A percentile compares a stretch with the other conserved stretches of the same genome.
These are phyloP conservation scores for Juglanconis juglandina DNA, from an alignment of 2,329 filamentous ascomycete species.

Conservation along the genomic window DNA sequence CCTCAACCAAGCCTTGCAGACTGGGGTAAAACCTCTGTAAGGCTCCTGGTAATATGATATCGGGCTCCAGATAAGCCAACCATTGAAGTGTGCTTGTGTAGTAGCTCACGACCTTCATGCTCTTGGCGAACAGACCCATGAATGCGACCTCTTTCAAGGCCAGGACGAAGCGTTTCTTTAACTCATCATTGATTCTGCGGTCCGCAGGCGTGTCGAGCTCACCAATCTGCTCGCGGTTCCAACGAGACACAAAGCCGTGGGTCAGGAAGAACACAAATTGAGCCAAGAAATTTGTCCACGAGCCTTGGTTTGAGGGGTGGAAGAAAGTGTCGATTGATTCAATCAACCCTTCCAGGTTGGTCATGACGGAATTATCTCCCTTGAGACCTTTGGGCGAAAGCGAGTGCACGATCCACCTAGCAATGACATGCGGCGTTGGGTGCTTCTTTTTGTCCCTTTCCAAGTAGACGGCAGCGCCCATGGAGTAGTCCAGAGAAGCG, in stretches of 20 bases:
- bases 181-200: conserved; percentile 71
- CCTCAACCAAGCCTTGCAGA: conserved; percentile 92
- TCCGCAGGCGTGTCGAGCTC: conserved; percentile 84
- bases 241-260: conserved; percentile 95
- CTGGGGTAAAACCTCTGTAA: conserved; percentile 95
- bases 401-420: conserved; percentile 89
- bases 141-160: conserved; percentile 90
- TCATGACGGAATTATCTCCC: conserved; percentile 73
- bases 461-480: conserved; percentile 79
- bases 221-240: conserved; percentile 91
- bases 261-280: conserved; percentile 90
- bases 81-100: conserved; percentile 88
- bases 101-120: conserved; percentile 84
- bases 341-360: conserved; percentile 83
- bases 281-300: conserved; percentile 84
- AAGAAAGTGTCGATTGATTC: conserved; percentile 98
- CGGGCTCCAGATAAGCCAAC: conserved; percentile 84
- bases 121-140: conserved; percentile 98
- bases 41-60: conserved; percentile 86
- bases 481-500: conserved; percentile 75
- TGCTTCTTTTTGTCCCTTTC: conserved; percentile 94
- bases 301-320: conserved; percentile 92
- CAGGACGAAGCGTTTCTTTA: conserved; percentile 86
- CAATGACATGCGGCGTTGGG: conserved; percentile 86
- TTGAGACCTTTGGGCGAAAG: conserved; percentile 80